Evolutionary conservation across 331 rosid species (phyloP).

Genomic region (Rosa hybrid): DNA sequence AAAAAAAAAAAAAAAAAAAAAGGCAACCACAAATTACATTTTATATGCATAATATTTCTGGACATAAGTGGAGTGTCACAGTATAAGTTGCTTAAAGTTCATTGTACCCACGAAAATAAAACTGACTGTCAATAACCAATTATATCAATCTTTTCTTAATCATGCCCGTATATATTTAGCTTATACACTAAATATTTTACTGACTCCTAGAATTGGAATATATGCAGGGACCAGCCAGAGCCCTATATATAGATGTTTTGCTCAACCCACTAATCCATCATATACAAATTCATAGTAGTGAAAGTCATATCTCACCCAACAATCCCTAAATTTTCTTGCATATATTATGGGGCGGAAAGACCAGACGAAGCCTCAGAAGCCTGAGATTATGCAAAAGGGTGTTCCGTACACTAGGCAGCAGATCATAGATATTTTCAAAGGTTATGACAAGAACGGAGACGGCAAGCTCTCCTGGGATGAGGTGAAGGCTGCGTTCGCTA

Average conservation of each 20-base stretch:
- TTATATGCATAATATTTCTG: no score
- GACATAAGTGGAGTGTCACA: no score
- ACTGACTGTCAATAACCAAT: no score
- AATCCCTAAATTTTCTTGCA: not conserved
- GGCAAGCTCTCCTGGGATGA: conserved; percentile 16
- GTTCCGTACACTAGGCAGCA: not conserved
- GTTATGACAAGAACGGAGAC: conserved; percentile 5
- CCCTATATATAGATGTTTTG: not conserved
- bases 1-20: no score
- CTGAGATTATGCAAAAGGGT: not conserved
- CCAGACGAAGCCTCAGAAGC: not conserved
- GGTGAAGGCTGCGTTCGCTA: conserved; percentile 5
- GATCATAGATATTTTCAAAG: not conserved
- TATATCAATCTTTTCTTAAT: no score
- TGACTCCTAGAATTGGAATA: not conserved
- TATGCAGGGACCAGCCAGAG: not conserved
- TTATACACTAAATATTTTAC: not conserved
- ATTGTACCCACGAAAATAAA: no score
- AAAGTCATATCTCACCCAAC: not conserved
- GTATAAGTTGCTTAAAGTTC: no score
- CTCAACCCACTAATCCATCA: not conserved
- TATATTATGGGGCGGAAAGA: no score
- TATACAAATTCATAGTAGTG: not conserved
- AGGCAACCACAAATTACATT: no score
- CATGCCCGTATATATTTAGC: no score